These are phyloP conservation scores for Aureobasidium sp. DNA, from an alignment of 2,329 filamentous ascomycete genomes.

Conservation along the genomic window DNA sequence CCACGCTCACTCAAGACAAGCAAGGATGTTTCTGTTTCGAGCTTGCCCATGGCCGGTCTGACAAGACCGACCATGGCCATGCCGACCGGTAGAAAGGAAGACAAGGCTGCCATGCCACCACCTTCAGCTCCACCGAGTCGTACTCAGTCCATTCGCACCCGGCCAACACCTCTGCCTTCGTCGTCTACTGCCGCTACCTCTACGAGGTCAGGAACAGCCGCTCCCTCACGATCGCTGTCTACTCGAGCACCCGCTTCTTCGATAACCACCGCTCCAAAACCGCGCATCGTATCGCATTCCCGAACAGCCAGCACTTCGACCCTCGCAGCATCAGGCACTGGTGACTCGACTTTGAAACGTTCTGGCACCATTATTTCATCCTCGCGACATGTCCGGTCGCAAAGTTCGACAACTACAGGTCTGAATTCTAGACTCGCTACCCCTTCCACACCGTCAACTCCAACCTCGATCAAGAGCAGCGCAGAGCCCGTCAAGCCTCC, in stretches of 20 bases:
- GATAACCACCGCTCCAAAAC: not conserved
- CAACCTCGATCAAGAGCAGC: not conserved
- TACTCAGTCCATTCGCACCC: not conserved
- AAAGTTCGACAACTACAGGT: not conserved
- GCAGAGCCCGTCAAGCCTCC: not conserved
- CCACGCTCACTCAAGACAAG: constrained; percentile 2
- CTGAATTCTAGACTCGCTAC: not conserved
- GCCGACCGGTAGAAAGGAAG: not conserved
- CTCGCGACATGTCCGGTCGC: not conserved
- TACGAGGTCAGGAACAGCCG: not conserved
- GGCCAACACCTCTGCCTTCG: not conserved
- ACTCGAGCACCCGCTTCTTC: not conserved
- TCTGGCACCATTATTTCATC: not conserved
- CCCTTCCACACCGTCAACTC: not conserved
- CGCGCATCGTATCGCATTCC: not conserved
- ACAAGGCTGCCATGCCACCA: constrained; percentile 12
- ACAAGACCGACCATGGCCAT: not conserved
- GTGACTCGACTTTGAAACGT: not conserved
- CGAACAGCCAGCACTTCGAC: constrained; percentile 3
- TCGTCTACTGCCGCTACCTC: not conserved
- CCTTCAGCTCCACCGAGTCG: not conserved
- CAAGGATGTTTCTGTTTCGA: not conserved
- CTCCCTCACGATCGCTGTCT: not conserved
- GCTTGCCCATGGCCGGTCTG: not conserved
- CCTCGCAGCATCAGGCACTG: not conserved